These are phyloP conservation scores for Chlorencoelia australis DNA, from an alignment of 2,329 filamentous ascomycete species.

Conservation along the genomic window DNA sequence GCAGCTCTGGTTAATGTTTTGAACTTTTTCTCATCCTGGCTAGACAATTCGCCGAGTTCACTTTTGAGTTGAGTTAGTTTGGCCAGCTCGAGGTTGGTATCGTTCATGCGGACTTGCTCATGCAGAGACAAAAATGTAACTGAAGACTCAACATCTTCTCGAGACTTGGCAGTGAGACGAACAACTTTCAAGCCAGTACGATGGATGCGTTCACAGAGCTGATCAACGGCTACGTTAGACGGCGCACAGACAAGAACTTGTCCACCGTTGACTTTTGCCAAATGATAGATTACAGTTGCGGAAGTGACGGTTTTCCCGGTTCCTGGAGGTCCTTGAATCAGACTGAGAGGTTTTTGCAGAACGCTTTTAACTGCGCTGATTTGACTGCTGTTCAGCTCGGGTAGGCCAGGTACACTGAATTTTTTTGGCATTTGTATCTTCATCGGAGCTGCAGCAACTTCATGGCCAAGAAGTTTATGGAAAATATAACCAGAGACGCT, in stretches of 20 bases:
- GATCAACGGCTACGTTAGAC: constrained; percentile 96
- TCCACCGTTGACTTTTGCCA: constrained; percentile 88
- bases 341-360: constrained; percentile 80
- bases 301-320: constrained; percentile 99
- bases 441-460: constrained; percentile 89
- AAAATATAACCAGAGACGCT: constrained; percentile 98
- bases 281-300: constrained; percentile 95
- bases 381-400: constrained; percentile 90
- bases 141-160: constrained; percentile 97
- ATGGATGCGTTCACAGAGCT: constrained; percentile 95
- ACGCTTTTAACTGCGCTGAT: constrained; percentile 95
- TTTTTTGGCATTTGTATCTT: constrained; percentile 94
- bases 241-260: constrained; percentile 95
- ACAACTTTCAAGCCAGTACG: constrained; percentile 92
- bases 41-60: constrained; percentile 83
- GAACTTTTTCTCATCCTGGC: constrained; percentile 96
- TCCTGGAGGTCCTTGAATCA: constrained; percentile 94
- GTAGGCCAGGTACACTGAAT: constrained; percentile 88
- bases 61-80: constrained; percentile 90
- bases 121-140: constrained; percentile 93
- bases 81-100: constrained; percentile 85
- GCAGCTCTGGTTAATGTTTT: constrained; percentile 90
- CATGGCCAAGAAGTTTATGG: constrained; percentile 89
- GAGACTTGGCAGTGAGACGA: constrained; percentile 94
- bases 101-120: constrained; percentile 94